Evolutionary conservation across 2,329 filamentous ascomycete species (phyloP), one percentile per base, ranked within the genome.

Genomic region (Pseudogymnoascus sp.): DNA sequence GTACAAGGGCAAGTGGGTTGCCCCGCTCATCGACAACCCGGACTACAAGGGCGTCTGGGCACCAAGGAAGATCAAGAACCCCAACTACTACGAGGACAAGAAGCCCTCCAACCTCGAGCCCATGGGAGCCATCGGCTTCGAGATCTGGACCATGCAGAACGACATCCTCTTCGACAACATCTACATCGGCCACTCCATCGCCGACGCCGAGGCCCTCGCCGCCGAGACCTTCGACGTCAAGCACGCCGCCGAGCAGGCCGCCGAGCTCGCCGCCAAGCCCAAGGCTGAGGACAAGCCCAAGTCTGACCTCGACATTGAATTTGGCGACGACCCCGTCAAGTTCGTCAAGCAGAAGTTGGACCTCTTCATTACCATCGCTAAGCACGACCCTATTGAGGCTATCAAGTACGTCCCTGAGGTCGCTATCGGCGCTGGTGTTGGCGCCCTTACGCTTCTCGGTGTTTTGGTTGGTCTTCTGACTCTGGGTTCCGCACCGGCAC

Each of bases 121-220:
- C 69, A 97, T 99, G 77, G 95, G 95, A 74, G 93, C 91, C 81
- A 93, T 97, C 80, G 95, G 95, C 71, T 97, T 97, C 74, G 95
- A 99, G 80, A 93, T 99, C 80, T 99, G 95, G 95, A 97, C 95
- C 72, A 99, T 99, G 95, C 93, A 97, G 81, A 96, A 88, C 77
- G 90, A 97, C 75, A 97, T 99, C 71, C 88, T 97, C 72, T 97
- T 99, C 73, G 91, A 97, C 86, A 99, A 99, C 88, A 96, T 99
- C 83, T 99, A 97, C 86, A 92, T 99, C 76, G 95, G 95, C 67
- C 95, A 99, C 87, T 97, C 93, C 18, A 77, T 95, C 70, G 91
- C 91, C 74, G 95, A 99, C 70, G 95, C 95, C 66, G 87, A 89
- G 77, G 89, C 93, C 80, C 83, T 99, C 73, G 89, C 91, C 71